These are phyloP conservation scores for Proliferodiscus dingleyae DNA, from an alignment of 2,329 filamentous ascomycete species.

Conservation along the genomic window DNA sequence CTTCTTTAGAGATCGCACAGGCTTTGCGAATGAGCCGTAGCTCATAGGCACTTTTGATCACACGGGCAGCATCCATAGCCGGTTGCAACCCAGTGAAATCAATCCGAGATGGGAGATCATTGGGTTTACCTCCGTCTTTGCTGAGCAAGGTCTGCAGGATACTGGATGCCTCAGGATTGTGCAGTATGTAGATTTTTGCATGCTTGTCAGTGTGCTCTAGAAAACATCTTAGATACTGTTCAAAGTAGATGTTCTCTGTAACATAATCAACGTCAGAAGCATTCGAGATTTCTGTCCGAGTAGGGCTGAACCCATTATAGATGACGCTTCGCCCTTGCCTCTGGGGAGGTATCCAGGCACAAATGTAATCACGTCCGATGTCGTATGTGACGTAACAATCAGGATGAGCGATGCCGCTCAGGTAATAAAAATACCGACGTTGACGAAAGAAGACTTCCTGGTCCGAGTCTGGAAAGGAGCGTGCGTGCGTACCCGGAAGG, in stretches of 20 bases:
- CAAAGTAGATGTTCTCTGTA: constrained; percentile 47
- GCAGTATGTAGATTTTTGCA: constrained; percentile 39
- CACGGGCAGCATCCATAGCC: constrained; percentile 75
- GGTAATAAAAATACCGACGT: constrained; percentile 57
- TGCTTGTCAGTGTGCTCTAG: constrained; percentile 31
- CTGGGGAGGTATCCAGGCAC: constrained; percentile 68
- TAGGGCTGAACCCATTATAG: constrained; percentile 59
- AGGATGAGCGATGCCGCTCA: constrained; percentile 49
- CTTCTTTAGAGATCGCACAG: constrained; percentile 71
- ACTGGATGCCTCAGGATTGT: constrained; percentile 36
- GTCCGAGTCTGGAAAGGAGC: constrained; percentile 53
- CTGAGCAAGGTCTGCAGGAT: background rate
- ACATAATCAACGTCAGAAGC: constrained; percentile 69
- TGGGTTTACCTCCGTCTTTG: background rate
- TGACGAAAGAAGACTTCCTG: constrained; percentile 52
- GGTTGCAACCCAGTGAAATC: constrained; percentile 52
- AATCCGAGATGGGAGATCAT: constrained; percentile 29
- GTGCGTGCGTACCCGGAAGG: constrained; percentile 45
- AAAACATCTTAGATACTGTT: constrained; percentile 47
- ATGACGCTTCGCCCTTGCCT: constrained; percentile 53
- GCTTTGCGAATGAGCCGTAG: constrained; percentile 76
- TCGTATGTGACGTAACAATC: constrained; percentile 54
- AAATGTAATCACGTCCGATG: constrained; percentile 55
- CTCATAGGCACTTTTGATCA: constrained; percentile 83
- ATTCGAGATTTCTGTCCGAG: constrained; percentile 54